These are phyloP conservation scores for Leonotis leonurus DNA, from an alignment of 257 asterid species.

Conservation along the genomic window DNA sequence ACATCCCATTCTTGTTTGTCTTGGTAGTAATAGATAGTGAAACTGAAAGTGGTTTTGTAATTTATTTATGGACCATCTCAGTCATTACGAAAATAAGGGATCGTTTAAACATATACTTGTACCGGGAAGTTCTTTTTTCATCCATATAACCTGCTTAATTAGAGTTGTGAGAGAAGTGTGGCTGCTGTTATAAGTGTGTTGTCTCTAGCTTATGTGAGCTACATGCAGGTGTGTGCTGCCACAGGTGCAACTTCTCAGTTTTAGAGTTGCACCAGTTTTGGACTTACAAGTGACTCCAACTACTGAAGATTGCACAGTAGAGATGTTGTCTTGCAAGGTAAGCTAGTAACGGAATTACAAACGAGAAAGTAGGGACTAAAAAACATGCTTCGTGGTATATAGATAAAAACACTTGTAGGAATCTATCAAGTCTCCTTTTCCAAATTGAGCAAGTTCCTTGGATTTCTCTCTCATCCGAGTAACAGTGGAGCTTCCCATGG, in stretches of 20 bases:
- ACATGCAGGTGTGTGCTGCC: slow-evolving; percentile 73
- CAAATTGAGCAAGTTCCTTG: background rate
- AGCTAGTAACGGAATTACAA: background rate
- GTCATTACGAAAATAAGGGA: background rate
- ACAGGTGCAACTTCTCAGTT: slow-evolving; percentile 62
- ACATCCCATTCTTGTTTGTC: background rate
- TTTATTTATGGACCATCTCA: background rate
- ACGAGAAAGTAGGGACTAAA: background rate
- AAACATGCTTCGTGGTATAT: background rate
- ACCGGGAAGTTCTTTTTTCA: background rate
- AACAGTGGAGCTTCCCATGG: background rate
- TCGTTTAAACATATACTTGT: background rate
- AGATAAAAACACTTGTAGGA: background rate
- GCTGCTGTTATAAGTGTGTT: slow-evolving; percentile 5
- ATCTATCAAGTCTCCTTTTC: background rate
- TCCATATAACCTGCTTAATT: background rate
- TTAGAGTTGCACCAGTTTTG: slow-evolving; percentile 75
- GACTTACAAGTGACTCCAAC: slow-evolving; percentile 62
- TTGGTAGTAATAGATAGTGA: background rate
- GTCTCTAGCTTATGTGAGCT: slow-evolving; percentile 12
- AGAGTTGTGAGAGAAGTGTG: background rate
- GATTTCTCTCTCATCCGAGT: background rate
- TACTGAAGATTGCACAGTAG: slow-evolving; percentile 50
- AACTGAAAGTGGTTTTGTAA: background rate
- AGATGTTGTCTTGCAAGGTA: slow-evolving; percentile 85